Evolutionary conservation across 129 eudicot species (phyloP).

Genomic region (Erigeron canadensis): DNA sequence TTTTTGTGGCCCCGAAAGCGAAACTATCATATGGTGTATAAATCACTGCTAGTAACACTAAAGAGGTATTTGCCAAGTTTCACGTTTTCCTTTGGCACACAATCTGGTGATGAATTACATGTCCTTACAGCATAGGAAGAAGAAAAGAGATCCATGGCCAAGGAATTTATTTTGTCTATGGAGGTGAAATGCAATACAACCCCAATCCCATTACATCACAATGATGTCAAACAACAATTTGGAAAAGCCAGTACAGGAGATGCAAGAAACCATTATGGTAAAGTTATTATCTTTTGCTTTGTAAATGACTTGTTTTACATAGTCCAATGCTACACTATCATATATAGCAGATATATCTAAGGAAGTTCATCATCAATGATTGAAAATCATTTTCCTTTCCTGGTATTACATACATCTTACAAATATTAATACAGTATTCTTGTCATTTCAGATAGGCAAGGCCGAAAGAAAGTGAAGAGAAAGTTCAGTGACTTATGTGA

Average conservation of each 20-base stretch:
- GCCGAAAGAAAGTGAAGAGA: background rate
- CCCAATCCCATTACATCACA: background rate
- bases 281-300: no score
- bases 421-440: no score
- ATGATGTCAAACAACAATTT: background rate
- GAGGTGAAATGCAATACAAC: background rate
- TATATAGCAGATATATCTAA: no score
- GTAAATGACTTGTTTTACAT: no score
- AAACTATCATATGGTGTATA: background rate
- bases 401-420: no score
- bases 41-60: background rate
- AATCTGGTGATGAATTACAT: slow-evolving; percentile 16
- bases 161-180: no score
- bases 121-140: background rate
- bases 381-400: background rate
- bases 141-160: no score
- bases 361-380: background rate
- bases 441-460: background rate
- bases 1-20: slow-evolving; percentile 1
- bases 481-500: background rate
- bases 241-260: background rate
- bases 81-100: background rate
- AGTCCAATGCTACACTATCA: no score
- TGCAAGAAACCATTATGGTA: background rate
- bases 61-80: slow-evolving; percentile 13